Percentiles rank a stretch among this genome's conserved stretches.
Conservation (phyloP, 2,329 filamentous ascomycete species). For the Alternaria brassicae region DNA sequence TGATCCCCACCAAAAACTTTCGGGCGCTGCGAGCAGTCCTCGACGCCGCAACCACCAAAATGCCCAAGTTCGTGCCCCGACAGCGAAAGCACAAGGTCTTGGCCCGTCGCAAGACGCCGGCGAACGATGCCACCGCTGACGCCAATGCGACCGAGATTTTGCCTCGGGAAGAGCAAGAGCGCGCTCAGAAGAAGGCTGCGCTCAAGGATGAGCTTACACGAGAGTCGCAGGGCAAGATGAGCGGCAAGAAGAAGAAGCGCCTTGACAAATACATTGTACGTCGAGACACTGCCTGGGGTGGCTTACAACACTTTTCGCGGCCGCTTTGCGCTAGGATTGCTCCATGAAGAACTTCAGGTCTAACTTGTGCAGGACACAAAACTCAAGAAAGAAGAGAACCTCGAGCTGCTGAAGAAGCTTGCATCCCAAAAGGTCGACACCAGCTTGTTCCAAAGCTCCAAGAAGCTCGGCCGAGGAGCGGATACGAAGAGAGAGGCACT, state of each 20-base stretch:
- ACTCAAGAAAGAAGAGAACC: conserved; percentile 90
- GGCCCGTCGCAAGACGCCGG: conserved; percentile 62
- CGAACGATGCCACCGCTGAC: conserved; percentile 55
- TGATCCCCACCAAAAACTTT: conserved; percentile 49
- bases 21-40: conserved; percentile 17
- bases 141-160: conserved; percentile 61
- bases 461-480: conserved; percentile 71
- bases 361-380: conserved; percentile 72
- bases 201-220: conserved; percentile 62
- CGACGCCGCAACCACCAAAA: conserved; percentile 25
- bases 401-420: conserved; percentile 82
- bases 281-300: conserved; percentile 5
- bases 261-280: conserved; percentile 72
- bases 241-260: conserved; percentile 70
- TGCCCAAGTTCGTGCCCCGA: conserved; percentile 57
- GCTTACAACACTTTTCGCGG: neutral
- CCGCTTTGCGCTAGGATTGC: neutral
- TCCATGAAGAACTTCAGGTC: neutral
- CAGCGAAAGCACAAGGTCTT: conserved; percentile 69
- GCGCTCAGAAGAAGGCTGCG: conserved; percentile 60
- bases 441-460: conserved; percentile 78
- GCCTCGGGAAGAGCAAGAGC: conserved; percentile 60
- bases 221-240: conserved; percentile 63
- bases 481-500: conserved; percentile 76
- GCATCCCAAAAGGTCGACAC: conserved; percentile 82